Base-by-base conservation (phyloP, 345 rosid species). In the Salix arbutifolia region DNA sequence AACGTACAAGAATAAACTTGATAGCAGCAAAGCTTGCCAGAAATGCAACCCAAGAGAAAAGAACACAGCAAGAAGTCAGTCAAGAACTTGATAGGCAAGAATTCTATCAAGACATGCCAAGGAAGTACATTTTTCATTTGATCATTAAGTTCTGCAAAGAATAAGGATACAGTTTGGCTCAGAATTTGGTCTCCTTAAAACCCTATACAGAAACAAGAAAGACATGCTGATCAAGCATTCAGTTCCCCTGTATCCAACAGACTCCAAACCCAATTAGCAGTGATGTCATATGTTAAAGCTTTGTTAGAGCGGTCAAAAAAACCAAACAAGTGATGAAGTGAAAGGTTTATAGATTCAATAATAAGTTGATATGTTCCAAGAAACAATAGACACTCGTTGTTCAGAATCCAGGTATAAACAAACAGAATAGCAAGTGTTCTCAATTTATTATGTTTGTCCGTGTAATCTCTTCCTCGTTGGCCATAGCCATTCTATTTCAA, bases 321-420 rank as follows among this genome's bases (percentile, higher is more conserved):
- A 78, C 71, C 61, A 42, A 70, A 17, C 76, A 74, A 31, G 4
- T 65, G 23, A 53, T 28, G 35, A 53, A 67, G 31, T 2, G 40
- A 31, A 23, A 71, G 61, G 65, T 53, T 71, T 56, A 69, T 68
- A 69, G 50, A 73, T 66, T 78, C 61, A 77, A 66, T 38, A 71
- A 71, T 65, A 78, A 82, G 69, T 21, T 74, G 67, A 65, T 78
- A 72, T 53, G 42, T 56, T 74, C 75, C 70, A 58, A 70, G 72
- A 50, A 67, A 72, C 35, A 26, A 66, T 66, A 78, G 26, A 66
- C 71, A 74, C 30, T 21, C 12, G 69, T 58, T 37, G 69, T 48
- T 74, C 74, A 52, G 74, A 79, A 79, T 71, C 72, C 76, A 81
- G 52, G 80, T 31, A 67, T 76, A 84, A 74, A 70, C 77, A 83